Evolutionary conservation across 768 basidiomycete species (phyloP), one percentile per base, ranked within the genome.

Genomic region (Terana coerulea): DNA sequence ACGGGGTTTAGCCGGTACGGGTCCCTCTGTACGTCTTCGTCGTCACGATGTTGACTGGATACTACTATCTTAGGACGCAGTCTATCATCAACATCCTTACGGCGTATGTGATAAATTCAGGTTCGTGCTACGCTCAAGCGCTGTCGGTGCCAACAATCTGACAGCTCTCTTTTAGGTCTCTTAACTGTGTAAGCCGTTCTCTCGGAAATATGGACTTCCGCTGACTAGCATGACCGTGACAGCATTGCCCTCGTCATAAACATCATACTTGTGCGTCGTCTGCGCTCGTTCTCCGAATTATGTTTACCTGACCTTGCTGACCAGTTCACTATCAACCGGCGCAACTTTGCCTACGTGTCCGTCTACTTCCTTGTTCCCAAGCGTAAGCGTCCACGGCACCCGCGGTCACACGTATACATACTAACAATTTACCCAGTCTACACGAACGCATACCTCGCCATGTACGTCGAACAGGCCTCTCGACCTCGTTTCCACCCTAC

Each of bases 371-470:
- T 30, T 5, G 17, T 44, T 29, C 19, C 26, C 43, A 44, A 44
- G 11, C 15, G 43, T 44, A 30, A 1, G 39, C 3, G 3, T 10
- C 21, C 5, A 22, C n/a, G n/a, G n/a, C 39, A 22, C 39, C 25
- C 15, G 8, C 25, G 9, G 26, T 30, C 11, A n/a, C 28, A 11
- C 43, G 31, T 42, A 7, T 24, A 26, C 5, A 10, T 24, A 3
- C 8, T 3, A 19, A 5, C 8, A n/a, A 12, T 15, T 30, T 17
- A 44, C 41, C 14, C 25, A 49, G 48, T 49, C 15, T 49, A 49
- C 26, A 25, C 29, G 8, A 49, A 49, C 35, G 48, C 48, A 12
- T 49, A 49, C 19, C 36, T 49, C 8, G 48, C 48, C 5, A 49
- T 49, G 48, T 49, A 49, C 3, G 48, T n/a, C n/a, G n/a, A n/a